Conservation (phyloP, 495 filamentous ascomycete genomes). For the Annulohypoxylon moriforme region DNA sequence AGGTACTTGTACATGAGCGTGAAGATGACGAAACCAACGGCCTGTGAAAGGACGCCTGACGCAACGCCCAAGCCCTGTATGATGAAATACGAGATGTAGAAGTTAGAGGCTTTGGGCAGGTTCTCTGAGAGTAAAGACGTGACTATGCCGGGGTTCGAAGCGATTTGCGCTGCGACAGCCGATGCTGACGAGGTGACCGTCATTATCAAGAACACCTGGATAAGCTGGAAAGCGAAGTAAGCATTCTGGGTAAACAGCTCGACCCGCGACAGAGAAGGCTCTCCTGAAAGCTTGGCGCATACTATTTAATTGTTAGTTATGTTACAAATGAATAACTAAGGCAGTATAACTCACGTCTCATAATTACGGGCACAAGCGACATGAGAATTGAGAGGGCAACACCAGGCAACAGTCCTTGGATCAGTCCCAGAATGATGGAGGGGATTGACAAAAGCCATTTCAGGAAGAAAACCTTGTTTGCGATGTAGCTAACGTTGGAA, state of each 20-base stretch:
- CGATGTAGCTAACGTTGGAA: slow-evolving; percentile 83
- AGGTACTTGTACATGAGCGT: slow-evolving; percentile 77
- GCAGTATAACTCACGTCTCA: slow-evolving; percentile 62
- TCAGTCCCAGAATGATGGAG: slow-evolving; percentile 74
- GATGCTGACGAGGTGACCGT: slow-evolving; percentile 83
- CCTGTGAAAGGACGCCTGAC: slow-evolving; percentile 77
- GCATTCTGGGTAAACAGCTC: slow-evolving; percentile 90
- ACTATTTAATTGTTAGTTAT: slow-evolving; percentile 51
- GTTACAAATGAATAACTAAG: background rate
- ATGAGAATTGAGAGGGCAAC: slow-evolving; percentile 87
- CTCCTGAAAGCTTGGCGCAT: slow-evolving; percentile 81
- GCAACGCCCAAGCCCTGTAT: slow-evolving; percentile 91
- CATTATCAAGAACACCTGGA: slow-evolving; percentile 93
- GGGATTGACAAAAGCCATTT: slow-evolving; percentile 81
- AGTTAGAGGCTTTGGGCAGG: slow-evolving; percentile 86
- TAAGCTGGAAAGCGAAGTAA: slow-evolving; percentile 94
- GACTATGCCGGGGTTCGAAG: slow-evolving; percentile 68
- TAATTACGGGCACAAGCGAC: slow-evolving; percentile 87
- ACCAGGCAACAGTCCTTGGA: slow-evolving; percentile 85
- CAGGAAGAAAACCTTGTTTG: slow-evolving; percentile 71
- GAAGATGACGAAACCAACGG: slow-evolving; percentile 81
- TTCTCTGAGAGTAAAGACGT: slow-evolving; percentile 76
- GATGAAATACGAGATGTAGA: slow-evolving; percentile 96
- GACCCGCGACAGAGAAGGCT: slow-evolving; percentile 78
- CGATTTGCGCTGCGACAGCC: slow-evolving; percentile 70